Evolutionary conservation across 352 stramenopile genomes (phyloP).

Genomic region (Elongisporangium undulatum): DNA sequence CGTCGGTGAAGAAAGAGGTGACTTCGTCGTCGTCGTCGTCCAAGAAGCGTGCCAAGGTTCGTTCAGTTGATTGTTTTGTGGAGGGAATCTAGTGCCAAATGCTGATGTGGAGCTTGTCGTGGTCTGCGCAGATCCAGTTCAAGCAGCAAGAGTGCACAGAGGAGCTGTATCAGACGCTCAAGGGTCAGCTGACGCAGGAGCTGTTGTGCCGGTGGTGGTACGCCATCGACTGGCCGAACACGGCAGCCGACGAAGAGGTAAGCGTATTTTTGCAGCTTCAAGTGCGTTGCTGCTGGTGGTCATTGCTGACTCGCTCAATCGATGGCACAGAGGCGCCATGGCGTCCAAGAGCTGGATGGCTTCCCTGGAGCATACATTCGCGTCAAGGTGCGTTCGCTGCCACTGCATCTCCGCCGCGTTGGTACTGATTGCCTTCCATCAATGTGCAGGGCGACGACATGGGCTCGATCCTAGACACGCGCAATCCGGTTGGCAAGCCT

Average conservation of each 20-base stretch:
- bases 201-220: constrained; percentile 87
- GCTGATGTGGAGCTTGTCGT: not conserved
- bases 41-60: constrained; percentile 70
- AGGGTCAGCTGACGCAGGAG: constrained; percentile 70
- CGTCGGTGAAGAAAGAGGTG: not conserved
- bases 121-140: constrained; percentile 54
- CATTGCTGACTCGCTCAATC: not conserved
- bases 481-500: constrained; percentile 58
- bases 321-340: constrained; percentile 47
- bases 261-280: constrained; percentile 1
- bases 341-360: constrained; percentile 78
- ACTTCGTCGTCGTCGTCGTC: constrained; percentile 3
- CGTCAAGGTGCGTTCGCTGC: constrained; percentile 44
- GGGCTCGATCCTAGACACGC: constrained; percentile 80
- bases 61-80: constrained; percentile 5
- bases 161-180: constrained; percentile 74
- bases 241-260: constrained; percentile 28
- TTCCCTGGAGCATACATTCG: constrained; percentile 77
- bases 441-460: constrained; percentile 63
- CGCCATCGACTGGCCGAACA: constrained; percentile 68
- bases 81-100: not conserved
- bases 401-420: not conserved
- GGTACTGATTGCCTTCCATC: not conserved
- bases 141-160: constrained; percentile 85
- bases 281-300: not conserved